Conservation (phyloP, 257 asterid genomes). For the Solanum bulbocastanum region DNA sequence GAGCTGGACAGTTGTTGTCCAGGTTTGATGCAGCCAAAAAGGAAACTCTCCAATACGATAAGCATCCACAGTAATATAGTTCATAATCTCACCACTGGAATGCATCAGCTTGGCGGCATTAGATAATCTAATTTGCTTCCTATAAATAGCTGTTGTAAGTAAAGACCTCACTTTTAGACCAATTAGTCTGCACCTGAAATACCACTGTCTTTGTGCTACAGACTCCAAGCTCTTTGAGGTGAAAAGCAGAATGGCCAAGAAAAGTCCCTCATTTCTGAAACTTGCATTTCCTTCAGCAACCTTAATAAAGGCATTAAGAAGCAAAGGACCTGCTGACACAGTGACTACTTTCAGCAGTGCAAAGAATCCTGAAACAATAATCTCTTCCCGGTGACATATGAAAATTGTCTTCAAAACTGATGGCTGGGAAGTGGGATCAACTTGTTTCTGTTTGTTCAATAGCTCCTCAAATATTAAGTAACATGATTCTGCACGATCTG, state of each 20-base stretch:
- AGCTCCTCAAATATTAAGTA: conserved; percentile 37
- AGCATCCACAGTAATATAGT: conserved; percentile 11
- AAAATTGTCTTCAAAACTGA: conserved; percentile 48
- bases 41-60: conserved; percentile 12
- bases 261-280: conserved; percentile 44
- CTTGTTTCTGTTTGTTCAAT: conserved; percentile 29
- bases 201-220: conserved; percentile 66
- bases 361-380: conserved; percentile 36
- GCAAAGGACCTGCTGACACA: conserved; percentile 67
- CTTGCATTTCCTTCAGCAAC: conserved; percentile 44
- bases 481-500: conserved; percentile 50
- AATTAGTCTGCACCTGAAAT: conserved; percentile 51
- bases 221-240: conserved; percentile 63
- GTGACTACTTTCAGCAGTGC: conserved; percentile 42
- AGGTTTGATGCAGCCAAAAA: conserved; percentile 8
- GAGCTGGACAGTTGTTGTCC: conserved; percentile 31
- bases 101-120: background rate
- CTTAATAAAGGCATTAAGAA: conserved; percentile 60
- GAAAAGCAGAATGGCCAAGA: conserved; percentile 42
- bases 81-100: conserved; percentile 16
- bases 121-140: conserved; percentile 4
- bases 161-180: conserved; percentile 4
- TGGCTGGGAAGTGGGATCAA: conserved; percentile 44
- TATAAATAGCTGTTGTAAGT: conserved; percentile 9
- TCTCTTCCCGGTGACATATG: conserved; percentile 29